Base-by-base conservation (phyloP, 2,329 filamentous ascomycete genomes). In the Reticulascus tulasneorum region DNA sequence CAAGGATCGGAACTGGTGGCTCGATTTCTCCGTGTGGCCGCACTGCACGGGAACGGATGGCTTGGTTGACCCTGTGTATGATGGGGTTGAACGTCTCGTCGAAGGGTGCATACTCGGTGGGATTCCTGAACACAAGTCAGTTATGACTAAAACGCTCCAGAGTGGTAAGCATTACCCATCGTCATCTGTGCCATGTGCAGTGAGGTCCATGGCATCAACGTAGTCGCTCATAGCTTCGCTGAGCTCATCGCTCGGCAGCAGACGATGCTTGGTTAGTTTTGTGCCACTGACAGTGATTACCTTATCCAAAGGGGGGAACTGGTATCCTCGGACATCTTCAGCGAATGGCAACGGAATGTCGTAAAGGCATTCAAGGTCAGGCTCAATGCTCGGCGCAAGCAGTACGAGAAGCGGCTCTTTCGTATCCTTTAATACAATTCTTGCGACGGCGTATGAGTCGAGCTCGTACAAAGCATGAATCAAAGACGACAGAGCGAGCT, bases 301-400 rank as follows among this genome's bases (percentile, higher is more conserved):
- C 44, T 79, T 84, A 55, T 95, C 90, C 9, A 98, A 66, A 0
- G 91, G 87, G 6, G 93, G 89, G 48, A 98, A 98, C 39, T 82
- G 84, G 58, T 96, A 97, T n/a, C 75, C 75, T 23, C 93, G 79
- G 30, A 96, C 72, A 54, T 98, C 93, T 65, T 98, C 93, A 3
- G 88, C 83, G 52, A 96, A 98, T 1, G 93, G 93, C 6, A 97
- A 69, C 23, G 93, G 88, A 2, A 94, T 75, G 54, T 98, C 93
- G 45, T 95, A 81, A 3, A 98, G 71, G 49, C 86, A 91, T 57
- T 96, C 90, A 46, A 86, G 79, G 18, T 86, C 82, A 3, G 75
- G 69, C 44, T 94, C 86, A 40, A 95, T 80, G 15, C 79, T 75
- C 4, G 93, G 93, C 6, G 85, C 82, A 27, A 98, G 72, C 11